Evolutionary conservation across 768 basidiomycete species (phyloP).

Genomic region (Tricholoma saponaceum): DNA sequence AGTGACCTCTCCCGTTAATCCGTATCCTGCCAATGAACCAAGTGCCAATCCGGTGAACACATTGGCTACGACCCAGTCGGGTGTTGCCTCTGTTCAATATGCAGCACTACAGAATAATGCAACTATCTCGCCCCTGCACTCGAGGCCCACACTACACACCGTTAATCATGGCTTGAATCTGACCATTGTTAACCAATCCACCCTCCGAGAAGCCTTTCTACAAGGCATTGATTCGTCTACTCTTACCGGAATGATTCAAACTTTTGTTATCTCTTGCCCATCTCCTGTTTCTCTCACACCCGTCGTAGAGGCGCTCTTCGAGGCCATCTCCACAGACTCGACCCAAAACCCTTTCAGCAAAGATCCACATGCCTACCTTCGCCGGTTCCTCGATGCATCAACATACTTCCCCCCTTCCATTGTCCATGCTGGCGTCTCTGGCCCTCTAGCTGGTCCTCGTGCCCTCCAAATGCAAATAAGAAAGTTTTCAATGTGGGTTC

Average conservation of each 20-base stretch:
- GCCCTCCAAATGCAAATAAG: constrained; percentile 58
- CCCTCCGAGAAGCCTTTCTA: constrained; percentile 45
- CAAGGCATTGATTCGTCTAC: constrained; percentile 43
- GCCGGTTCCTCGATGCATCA: constrained; percentile 50
- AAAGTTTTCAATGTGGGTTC: constrained; percentile 52
- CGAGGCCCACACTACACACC: constrained; percentile 15
- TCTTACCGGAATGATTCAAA: constrained; percentile 51
- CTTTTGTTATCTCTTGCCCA: constrained; percentile 43
- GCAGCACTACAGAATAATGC: constrained; percentile 31
- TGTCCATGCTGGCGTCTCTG: constrained; percentile 50
- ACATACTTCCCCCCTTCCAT: constrained; percentile 44
- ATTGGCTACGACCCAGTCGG: constrained; percentile 25
- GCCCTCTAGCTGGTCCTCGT: constrained; percentile 51
- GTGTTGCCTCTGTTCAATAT: constrained; percentile 39
- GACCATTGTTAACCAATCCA: constrained; percentile 25
- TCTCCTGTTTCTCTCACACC: constrained; percentile 47
- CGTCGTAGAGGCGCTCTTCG: constrained; percentile 51
- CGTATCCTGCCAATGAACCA: constrained; percentile 38
- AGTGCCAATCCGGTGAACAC: constrained; percentile 32
- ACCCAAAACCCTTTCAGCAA: constrained; percentile 24
- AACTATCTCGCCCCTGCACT: constrained; percentile 18
- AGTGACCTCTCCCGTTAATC: constrained; percentile 28
- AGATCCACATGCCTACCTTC: constrained; percentile 39
- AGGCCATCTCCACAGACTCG: constrained; percentile 41
- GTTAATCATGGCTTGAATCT: constrained; percentile 19